Evolutionary conservation across 805 yeast genomes (phyloP).

Genomic region (Saturnispora silvae): DNA sequence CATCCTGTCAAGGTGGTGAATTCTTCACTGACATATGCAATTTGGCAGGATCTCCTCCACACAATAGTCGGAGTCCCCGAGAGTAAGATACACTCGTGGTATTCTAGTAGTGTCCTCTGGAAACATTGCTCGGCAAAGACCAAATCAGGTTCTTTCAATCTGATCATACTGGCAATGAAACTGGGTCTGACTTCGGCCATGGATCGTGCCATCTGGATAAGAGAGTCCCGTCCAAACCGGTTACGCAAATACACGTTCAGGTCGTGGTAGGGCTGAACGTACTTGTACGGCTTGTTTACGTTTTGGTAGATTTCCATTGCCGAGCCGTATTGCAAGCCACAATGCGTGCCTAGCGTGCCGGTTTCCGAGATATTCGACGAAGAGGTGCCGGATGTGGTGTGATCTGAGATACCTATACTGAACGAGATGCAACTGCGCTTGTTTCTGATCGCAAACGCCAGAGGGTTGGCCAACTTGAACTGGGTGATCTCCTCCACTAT

Average conservation of each 20-base stretch:
- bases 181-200: slow-evolving; percentile 89
- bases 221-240: slow-evolving; percentile 50
- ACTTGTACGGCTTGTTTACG: slow-evolving; percentile 69
- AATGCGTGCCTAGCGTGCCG: slow-evolving; percentile 13
- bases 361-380: neutral
- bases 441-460: slow-evolving; percentile 26
- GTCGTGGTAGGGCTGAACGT: slow-evolving; percentile 84
- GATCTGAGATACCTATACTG: slow-evolving; percentile 31
- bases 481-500: slow-evolving; percentile 36
- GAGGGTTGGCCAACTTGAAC: slow-evolving; percentile 32
- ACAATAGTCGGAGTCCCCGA: slow-evolving; percentile 92
- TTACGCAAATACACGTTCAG: slow-evolving; percentile 61
- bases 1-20: slow-evolving; percentile 88
- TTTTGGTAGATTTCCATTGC: slow-evolving; percentile 74
- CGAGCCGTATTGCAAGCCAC: slow-evolving; percentile 42
- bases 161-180: slow-evolving; percentile 84
- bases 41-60: slow-evolving; percentile 94
- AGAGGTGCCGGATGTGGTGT: too few relatives aligned
- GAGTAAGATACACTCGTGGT: slow-evolving; percentile 70
- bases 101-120: slow-evolving; percentile 83
- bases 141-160: slow-evolving; percentile 80
- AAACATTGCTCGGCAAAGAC: slow-evolving; percentile 95
- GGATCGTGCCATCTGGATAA: slow-evolving; percentile 74
- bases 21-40: slow-evolving; percentile 91
- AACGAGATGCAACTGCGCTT: slow-evolving; percentile 34